A percentile compares a stretch with the other conserved stretches of the same genome.
Evolutionary conservation across 2,329 filamentous ascomycete species (phyloP).

Genomic region (Fonsecaea erecta): DNA sequence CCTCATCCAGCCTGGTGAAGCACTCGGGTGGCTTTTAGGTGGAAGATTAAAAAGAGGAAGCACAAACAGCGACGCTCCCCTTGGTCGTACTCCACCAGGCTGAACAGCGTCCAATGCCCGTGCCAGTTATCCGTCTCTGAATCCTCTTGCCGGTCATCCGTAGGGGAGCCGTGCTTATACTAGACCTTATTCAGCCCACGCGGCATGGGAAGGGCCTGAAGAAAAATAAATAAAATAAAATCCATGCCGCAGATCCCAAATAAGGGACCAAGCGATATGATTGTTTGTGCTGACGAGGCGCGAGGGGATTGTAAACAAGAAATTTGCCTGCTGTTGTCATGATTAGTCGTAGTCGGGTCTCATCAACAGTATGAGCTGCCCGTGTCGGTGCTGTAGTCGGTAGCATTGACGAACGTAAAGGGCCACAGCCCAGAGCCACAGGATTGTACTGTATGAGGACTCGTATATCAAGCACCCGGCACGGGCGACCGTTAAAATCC

Average conservation of each 20-base stretch:
- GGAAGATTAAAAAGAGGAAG: too few relatives aligned
- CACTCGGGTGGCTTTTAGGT: background rate
- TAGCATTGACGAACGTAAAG: background rate
- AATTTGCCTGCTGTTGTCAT: background rate
- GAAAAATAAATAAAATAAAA: background rate
- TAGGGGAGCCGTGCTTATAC: background rate
- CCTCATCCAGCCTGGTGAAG: slow-evolving; percentile 1
- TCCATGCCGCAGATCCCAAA: background rate
- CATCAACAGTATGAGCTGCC: background rate
- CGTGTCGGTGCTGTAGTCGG: background rate
- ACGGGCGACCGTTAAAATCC: too few relatives aligned
- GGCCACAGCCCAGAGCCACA: background rate
- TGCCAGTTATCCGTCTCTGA: background rate
- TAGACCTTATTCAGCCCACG: background rate
- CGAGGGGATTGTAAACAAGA: background rate
- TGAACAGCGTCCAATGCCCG: background rate
- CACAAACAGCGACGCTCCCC: too few relatives aligned
- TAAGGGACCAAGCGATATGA: background rate
- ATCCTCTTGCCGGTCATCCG: background rate
- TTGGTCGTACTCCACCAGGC: background rate
- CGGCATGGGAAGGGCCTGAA: background rate
- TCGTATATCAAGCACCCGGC: too few relatives aligned
- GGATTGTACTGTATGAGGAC: too few relatives aligned
- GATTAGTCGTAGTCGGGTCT: too few relatives aligned
- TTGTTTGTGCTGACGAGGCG: background rate